A percentile compares a stretch with the other conserved stretches of the same genome.
These are phyloP conservation scores for Arctium minus DNA, from an alignment of 129 eudicot species.

Conservation along the genomic window DNA sequence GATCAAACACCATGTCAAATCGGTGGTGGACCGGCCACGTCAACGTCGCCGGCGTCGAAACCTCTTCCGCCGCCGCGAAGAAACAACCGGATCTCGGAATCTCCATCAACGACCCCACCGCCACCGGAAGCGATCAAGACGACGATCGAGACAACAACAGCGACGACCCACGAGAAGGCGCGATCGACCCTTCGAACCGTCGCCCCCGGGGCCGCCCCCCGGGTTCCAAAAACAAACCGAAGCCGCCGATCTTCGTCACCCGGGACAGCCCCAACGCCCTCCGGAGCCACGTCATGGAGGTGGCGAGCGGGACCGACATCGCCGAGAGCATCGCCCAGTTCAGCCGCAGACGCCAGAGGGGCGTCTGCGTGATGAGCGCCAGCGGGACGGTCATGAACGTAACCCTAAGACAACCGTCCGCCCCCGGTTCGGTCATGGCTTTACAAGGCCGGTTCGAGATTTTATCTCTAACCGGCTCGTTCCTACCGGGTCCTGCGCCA, in stretches of 20 bases:
- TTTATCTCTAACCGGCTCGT: constrained; percentile 44
- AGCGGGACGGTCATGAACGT: constrained; percentile 50
- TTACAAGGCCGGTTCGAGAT: constrained; percentile 55
- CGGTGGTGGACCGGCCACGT: constrained; percentile 69
- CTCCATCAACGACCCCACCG: constrained; percentile 37
- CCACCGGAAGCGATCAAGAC: constrained; percentile 27
- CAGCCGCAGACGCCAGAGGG: constrained; percentile 41
- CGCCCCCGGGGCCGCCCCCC: constrained; percentile 51
- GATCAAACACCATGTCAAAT: constrained; percentile 47
- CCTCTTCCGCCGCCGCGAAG: constrained; percentile 25
- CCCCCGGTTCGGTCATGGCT: constrained; percentile 45
- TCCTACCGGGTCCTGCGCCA: constrained; percentile 53
- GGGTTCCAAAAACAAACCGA: constrained; percentile 53
- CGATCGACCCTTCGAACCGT: constrained; percentile 36
- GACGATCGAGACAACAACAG: constrained; percentile 45
- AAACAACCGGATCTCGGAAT: constrained; percentile 68
- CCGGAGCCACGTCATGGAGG: constrained; percentile 53
- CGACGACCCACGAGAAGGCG: constrained; percentile 62
- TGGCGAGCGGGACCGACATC: constrained; percentile 40
- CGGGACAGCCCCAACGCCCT: constrained; percentile 60
- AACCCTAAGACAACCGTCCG: constrained; percentile 49
- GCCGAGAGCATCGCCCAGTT: constrained; percentile 52
- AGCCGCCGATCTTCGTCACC: constrained; percentile 50
- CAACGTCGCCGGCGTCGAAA: constrained; percentile 43
- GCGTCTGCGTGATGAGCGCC: constrained; percentile 51